Base-by-base conservation (phyloP, 2,329 filamentous ascomycete species). In the Talaromyces pinophilus region DNA sequence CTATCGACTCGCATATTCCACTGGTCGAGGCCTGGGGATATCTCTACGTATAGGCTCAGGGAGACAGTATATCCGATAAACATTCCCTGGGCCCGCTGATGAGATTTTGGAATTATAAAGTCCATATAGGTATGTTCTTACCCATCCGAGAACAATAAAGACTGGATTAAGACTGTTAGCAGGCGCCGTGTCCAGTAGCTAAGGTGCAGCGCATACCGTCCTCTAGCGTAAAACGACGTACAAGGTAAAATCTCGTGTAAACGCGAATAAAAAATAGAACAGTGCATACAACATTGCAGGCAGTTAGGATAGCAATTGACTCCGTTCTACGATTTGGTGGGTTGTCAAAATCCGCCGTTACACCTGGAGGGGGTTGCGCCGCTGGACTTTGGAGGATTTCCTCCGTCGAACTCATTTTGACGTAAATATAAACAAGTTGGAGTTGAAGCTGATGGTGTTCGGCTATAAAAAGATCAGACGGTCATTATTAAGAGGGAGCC, bases 81-180 rank as follows among this genome's bases (percentile, higher is more conserved):
- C 38, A 55, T n/a, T n/a, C 33, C 8, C 62, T 63, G 11, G 17
- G 5, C 8, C 17, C 4, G 2, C 22, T 11, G 33, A 40, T 59
- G 33, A 59, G 50, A 11, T 42, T 15, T 28, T 4, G 5, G 17
- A 4, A 19, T 10, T 11, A 52, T 2, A n/a, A n/a, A 28, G 3
- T 13, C 3, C 11, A 7, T 54, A 5, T 15, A 13, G 2, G n/a
- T 33, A 19, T 57, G 15, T 10, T 33, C 50, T 57, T 54, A 63
- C 62, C 46, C 62, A 63, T 57, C 33, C 50, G 40, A 63, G 35
- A 19, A 22, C 5, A 55, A 55, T n/a, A 28, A 54, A 54, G 22
- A 40, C 62, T 63, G 10, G 33, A 22, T 11, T 6, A 13, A 42
- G n/a, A 55, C 19, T 22, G 35, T 63, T 55, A 63, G 46, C 17